Base-by-base conservation (phyloP, 306 rosid species). In the Herpetospermum pedunculosum region DNA sequence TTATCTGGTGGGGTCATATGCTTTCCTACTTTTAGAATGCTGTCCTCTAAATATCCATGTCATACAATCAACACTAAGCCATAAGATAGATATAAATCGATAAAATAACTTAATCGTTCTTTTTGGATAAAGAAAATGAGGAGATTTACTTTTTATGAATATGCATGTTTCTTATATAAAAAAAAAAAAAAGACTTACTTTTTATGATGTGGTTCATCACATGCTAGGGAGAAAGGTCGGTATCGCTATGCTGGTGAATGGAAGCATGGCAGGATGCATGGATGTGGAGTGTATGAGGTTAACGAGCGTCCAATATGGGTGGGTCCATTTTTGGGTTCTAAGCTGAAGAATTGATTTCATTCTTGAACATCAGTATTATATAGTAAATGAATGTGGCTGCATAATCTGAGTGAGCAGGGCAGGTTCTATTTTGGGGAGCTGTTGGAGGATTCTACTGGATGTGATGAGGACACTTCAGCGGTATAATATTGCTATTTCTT, bases 221-320 rank as follows among this genome's bases (percentile, higher is more conserved):
- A 34, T 86, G 80, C 57, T 89, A 91, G 97, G 82, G 97, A 91
- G 88, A 89, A 85, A 81, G 98, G 98, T 64, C 91, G 97, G 53
- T 91, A 94, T 65, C 91, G 96, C 23, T 94, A 94, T 81, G 95
- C 97, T 81, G 98, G 98, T 81, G 88, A 94, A 87, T 89, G 92
- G 96, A 94, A 94, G 89, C 97, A 94, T 73, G 89, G 92, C 75
- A 85, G 95, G 84, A 86, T 94, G 92, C 98, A 94, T 82, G 97
- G 97, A 81, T 94, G 98, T 82, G 98, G 97, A 71, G 86, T 87
- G 53, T 94, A 82, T 74, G 92, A 89, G 80, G 46, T 91, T 60
- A 94, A 94, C 0, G 98, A 89, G 84, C 96, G 89, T 21, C 75
- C 83, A 64, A 64, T 80, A 69, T 87, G 84, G 75, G 98, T 91